These are phyloP conservation scores for Protea cynaroides DNA, from an alignment of 164 flowering plant genomes.

Conservation along the genomic window DNA sequence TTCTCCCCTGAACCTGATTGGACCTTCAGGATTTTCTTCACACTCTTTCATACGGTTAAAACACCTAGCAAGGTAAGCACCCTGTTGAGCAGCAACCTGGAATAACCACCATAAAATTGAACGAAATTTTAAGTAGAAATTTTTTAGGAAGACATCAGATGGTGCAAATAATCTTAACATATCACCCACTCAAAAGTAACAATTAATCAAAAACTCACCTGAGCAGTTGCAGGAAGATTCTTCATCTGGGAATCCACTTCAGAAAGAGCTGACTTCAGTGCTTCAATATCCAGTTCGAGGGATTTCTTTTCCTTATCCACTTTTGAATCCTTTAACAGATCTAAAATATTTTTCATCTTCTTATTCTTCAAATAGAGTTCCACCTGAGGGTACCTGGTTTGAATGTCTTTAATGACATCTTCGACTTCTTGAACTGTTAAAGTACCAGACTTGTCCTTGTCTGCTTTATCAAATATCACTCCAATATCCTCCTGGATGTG, in stretches of 20 bases:
- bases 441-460: slow-evolving; percentile 63
- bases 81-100: slow-evolving; percentile 97
- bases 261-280: slow-evolving; percentile 61
- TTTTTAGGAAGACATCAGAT: neutral
- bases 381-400: slow-evolving; percentile 84
- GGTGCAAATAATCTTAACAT: neutral
- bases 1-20: slow-evolving; percentile 37
- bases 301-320: slow-evolving; percentile 35
- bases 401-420: slow-evolving; percentile 59
- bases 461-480: slow-evolving; percentile 70
- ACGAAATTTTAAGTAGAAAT: neutral
- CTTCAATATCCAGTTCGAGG: slow-evolving; percentile 66
- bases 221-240: slow-evolving; percentile 94
- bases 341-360: slow-evolving; percentile 43
- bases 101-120: neutral
- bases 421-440: slow-evolving; percentile 53
- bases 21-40: slow-evolving; percentile 73
- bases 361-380: slow-evolving; percentile 63
- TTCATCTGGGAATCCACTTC: slow-evolving; percentile 86
- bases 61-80: slow-evolving; percentile 74
- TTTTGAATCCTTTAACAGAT: slow-evolving; percentile 48
- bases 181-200: neutral
- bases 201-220: slow-evolving; percentile 39
- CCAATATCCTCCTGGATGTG: slow-evolving; percentile 67
- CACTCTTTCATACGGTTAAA: slow-evolving; percentile 60